A percentile compares a stretch with the other conserved stretches of the same genome.
Evolutionary conservation across 2,329 filamentous ascomycete genomes (phyloP).

Genomic region (Rutstroemia sp.): DNA sequence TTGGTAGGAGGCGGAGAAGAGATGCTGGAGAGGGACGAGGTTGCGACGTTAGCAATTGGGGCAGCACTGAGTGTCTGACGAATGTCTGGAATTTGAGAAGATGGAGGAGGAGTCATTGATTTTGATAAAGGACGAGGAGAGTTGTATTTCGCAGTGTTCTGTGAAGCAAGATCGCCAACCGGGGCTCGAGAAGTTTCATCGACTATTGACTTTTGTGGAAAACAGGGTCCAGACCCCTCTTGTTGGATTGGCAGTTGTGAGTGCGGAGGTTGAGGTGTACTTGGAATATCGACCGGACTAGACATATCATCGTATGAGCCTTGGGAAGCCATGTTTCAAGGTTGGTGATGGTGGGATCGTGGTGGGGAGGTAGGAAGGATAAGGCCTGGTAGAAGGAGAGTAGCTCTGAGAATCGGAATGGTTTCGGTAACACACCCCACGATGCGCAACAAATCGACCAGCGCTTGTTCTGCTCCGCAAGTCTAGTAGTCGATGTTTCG

Average conservation of each 20-base stretch:
- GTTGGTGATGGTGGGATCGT: background rate
- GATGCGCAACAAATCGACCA: no score
- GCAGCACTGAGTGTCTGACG: conserved; percentile 6
- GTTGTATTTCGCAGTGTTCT: background rate
- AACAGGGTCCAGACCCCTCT: conserved; percentile 10
- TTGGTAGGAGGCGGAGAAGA: conserved; percentile 27
- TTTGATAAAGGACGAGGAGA: background rate
- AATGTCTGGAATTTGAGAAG: conserved; percentile 42
- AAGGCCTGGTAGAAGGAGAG: background rate
- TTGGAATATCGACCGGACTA: conserved; percentile 16
- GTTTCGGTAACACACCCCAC: no score
- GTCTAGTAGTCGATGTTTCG: background rate
- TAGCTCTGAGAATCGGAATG: background rate
- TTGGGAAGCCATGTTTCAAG: conserved; percentile 21
- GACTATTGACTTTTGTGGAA: conserved; percentile 15
- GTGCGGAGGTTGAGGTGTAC: conserved; percentile 20
- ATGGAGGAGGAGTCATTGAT: conserved; percentile 39
- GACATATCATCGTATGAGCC: conserved; percentile 20
- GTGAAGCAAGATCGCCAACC: background rate
- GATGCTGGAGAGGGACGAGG: conserved; percentile 16
- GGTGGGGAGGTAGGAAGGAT: background rate
- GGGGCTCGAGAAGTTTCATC: background rate
- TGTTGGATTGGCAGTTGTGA: conserved; percentile 14
- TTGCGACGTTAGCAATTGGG: conserved; percentile 10
- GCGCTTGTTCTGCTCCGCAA: background rate